phyloP scores from a whole-genome alignment of 225 moss, liverwort and hornwort genomes.

The Straminergon stramineum region DNA sequence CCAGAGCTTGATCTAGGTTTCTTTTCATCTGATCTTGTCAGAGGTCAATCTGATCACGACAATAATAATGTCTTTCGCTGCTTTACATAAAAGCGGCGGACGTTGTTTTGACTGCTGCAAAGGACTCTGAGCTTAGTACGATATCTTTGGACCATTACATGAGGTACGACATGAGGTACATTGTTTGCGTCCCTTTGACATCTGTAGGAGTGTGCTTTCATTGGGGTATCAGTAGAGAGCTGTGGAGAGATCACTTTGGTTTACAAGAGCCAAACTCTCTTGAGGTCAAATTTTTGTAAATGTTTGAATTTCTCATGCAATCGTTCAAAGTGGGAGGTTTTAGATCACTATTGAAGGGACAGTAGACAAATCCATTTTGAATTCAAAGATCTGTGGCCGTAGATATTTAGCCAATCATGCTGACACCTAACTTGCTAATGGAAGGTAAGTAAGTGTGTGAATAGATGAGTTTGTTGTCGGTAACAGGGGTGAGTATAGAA shows the following conservation, averaged over 20 bases:
- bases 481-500: background rate
- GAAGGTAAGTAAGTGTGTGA: background rate
- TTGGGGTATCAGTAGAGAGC: background rate
- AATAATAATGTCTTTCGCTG: background rate
- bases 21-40: background rate
- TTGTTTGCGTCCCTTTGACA: background rate
- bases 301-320: background rate
- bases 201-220: background rate
- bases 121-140: background rate
- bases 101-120: slow-evolving; percentile 1
- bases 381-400: background rate
- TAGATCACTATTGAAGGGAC: background rate
- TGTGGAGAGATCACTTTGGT: background rate
- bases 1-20: background rate
- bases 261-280: background rate
- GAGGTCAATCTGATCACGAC: background rate
- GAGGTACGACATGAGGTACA: slow-evolving; percentile 4
- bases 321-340: background rate
- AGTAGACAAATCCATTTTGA: background rate
- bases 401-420: background rate
- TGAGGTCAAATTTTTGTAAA: background rate
- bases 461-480: background rate
- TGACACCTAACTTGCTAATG: background rate
- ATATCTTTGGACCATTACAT: slow-evolving; percentile 8
- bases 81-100: background rate